Evolutionary conservation across 1,139 yeast species (phyloP), one percentile per base, ranked within the genome.

Genomic region (Debaryomyces udenii): DNA sequence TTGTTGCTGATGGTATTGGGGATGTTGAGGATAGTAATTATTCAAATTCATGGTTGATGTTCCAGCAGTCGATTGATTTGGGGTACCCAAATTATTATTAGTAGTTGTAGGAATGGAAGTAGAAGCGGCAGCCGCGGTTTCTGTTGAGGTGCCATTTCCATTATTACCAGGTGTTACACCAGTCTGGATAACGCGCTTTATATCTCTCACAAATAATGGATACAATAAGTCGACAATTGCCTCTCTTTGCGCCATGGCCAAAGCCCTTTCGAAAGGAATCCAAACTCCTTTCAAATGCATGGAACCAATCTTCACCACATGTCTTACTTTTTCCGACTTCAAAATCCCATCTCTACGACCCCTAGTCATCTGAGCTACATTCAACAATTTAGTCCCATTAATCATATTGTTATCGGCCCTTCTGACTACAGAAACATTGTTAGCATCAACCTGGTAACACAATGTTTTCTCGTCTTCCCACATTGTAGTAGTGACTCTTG

Each of bases 281-380:
- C 98, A 91, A 36, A 91, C 98, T 40, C 99, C 99, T 66, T 91
- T 91, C 56, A 91, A 74, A 62, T 91, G 96, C 97, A 91, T 91
- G 14, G 96, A 87, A 9, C 99, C 99, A 51, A 91, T 88, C 65
- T 91, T 91, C 43, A 91, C 96, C 37, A 93, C 98, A 61, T 89
- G 94, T 37, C 98, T 75, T 30, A 82, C 80, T 60, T 89, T 87
- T 62, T 91, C 97, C 46, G 87, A 82, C 68, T 91, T 91, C 48
- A 91, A 64, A 17, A 78, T 74, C 7, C 83, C 82, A 50, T 78
- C 83, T 39, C 83, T 56, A 40, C 80, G 62, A 3, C 83, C 83
- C 44, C 83, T 58, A 2, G 82, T 72, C 78, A 78, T 76, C 30
- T 78, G 78, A 2, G 80, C 76, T 7, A 77, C 81, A 47, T 78